A percentile compares a stretch with the other conserved stretches of the same genome.
These are phyloP conservation scores for Kodamaea leandrae DNA, from an alignment of 805 yeast genomes.

Conservation along the genomic window DNA sequence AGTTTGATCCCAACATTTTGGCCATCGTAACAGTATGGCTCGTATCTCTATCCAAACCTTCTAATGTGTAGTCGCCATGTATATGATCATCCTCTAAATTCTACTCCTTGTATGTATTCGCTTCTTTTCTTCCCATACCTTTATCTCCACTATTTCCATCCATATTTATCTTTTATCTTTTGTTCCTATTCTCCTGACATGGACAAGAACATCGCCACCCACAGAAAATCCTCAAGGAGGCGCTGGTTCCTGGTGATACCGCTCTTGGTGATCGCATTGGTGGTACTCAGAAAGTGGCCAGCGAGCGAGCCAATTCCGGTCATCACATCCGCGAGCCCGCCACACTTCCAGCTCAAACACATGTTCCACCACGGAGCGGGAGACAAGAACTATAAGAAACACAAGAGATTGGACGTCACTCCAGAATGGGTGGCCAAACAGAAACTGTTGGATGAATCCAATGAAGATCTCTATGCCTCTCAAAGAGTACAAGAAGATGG, in stretches of 20 bases:
- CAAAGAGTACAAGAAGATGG: not conserved
- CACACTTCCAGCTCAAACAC: constrained; percentile 44
- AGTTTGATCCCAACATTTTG: no score
- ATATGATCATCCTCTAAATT: no score
- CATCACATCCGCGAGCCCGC: not conserved
- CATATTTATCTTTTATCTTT: not conserved
- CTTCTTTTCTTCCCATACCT: not conserved
- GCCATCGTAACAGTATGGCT: no score
- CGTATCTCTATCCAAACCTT: no score
- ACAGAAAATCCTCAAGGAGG: not conserved
- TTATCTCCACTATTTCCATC: not conserved
- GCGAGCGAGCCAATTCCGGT: not conserved
- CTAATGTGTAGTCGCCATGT: no score
- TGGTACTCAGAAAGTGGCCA: not conserved
- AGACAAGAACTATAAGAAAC: constrained; percentile 32
- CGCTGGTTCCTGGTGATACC: not conserved
- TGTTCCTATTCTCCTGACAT: not conserved
- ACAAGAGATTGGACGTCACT: constrained; percentile 52
- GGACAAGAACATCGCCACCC: not conserved
- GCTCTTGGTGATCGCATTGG: not conserved
- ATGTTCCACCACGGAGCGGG: constrained; percentile 62
- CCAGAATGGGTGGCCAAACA: constrained; percentile 31
- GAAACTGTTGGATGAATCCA: constrained; percentile 2
- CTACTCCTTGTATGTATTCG: no score
- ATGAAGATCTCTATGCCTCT: not conserved